phyloP scores from a whole-genome alignment of 2,329 filamentous ascomycete species.

The Colletotrichum lentis region DNA sequence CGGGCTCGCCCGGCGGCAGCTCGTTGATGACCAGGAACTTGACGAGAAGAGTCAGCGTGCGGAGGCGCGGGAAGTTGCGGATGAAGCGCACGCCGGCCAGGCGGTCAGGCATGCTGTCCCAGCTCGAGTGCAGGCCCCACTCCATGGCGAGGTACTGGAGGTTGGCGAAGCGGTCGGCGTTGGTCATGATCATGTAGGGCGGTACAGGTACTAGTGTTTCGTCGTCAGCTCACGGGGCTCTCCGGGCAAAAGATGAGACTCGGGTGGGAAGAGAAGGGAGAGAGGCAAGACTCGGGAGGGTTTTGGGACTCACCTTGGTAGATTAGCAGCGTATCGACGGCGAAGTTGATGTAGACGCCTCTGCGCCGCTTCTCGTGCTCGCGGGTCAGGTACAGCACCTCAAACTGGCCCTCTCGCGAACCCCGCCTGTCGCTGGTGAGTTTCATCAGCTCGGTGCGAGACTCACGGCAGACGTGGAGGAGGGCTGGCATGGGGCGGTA shows the following conservation, averaged over 20 bases:
- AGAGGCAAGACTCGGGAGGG: too few relatives aligned
- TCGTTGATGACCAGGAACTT: constrained; percentile 3
- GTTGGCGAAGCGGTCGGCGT: constrained; percentile 11
- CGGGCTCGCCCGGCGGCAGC: not conserved
- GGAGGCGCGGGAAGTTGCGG: constrained; percentile 21
- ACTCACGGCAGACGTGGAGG: constrained; percentile 20
- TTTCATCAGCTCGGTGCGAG: constrained; percentile 13
- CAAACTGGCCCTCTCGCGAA: not conserved
- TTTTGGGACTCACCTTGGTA: constrained; percentile 23
- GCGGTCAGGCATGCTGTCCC: constrained; percentile 9
- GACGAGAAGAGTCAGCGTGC: constrained; percentile 27
- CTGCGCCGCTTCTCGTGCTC: not conserved
- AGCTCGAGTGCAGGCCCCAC: constrained; percentile 33
- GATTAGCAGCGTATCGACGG: constrained; percentile 14
- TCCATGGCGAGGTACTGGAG: constrained; percentile 34
- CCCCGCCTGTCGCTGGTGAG: not conserved
- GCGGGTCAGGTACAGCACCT: constrained; percentile 7
- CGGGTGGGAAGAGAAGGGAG: too few relatives aligned
- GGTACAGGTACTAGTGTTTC: not conserved
- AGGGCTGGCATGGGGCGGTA: constrained; percentile 20
- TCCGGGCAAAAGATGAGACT: not conserved
- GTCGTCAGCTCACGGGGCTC: not conserved
- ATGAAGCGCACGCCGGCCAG: constrained; percentile 10
- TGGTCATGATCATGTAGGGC: not conserved
- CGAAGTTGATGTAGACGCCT: constrained; percentile 20